Conservation (phyloP, 805 yeast species). For the Starmera amethionina region DNA sequence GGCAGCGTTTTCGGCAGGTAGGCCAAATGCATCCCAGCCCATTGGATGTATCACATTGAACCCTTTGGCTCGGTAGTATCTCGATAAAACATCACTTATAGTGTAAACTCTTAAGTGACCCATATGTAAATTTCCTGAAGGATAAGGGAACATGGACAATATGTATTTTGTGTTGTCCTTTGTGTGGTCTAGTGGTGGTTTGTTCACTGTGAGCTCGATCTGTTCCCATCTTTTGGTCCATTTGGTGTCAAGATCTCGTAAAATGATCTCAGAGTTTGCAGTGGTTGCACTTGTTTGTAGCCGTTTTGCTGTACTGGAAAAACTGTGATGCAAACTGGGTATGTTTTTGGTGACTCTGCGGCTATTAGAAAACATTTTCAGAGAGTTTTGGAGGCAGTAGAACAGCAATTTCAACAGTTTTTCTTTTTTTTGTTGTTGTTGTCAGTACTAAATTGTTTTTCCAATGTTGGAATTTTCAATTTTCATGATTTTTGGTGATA, state of each 20-base stretch:
- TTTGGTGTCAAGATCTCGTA: slow-evolving; percentile 33
- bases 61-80: slow-evolving; percentile 73
- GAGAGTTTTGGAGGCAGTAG: too few relatives aligned
- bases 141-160: slow-evolving; percentile 91
- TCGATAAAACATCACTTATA: slow-evolving; percentile 72
- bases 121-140: slow-evolving; percentile 86
- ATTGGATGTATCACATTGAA: slow-evolving; percentile 82
- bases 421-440: too few relatives aligned
- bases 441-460: too few relatives aligned
- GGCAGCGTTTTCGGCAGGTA: slow-evolving; percentile 98
- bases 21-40: slow-evolving; percentile 99
- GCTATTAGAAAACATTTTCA: too few relatives aligned
- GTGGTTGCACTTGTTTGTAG: too few relatives aligned
- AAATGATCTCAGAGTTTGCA: neutral
- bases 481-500: too few relatives aligned
- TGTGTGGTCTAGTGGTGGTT: slow-evolving; percentile 5
- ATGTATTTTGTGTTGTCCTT: slow-evolving; percentile 40
- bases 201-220: slow-evolving; percentile 22
- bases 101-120: slow-evolving; percentile 94
- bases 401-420: too few relatives aligned
- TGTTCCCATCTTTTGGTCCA: slow-evolving; percentile 42
- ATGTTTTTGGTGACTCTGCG: too few relatives aligned
- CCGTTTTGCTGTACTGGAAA: too few relatives aligned
- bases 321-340: too few relatives aligned
- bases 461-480: too few relatives aligned